Base-by-base conservation (phyloP, 108 stramenopile species). In the Fistulifera solaris region DNA sequence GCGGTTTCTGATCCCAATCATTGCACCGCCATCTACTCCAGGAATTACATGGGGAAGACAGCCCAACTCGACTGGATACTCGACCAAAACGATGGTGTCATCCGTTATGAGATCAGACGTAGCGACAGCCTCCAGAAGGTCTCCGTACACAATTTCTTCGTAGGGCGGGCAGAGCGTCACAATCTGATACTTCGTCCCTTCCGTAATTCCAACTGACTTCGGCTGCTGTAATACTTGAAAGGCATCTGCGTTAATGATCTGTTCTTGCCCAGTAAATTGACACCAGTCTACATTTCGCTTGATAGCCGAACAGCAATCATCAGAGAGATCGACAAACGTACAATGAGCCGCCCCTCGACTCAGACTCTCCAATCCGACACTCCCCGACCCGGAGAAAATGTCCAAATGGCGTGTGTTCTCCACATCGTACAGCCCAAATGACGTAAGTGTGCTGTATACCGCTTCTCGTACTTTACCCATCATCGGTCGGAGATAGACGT, bases 401-500 rank as follows among this genome's bases (percentile, higher is more conserved):
- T 98, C 97, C 60, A 98, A 77, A 60, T 87, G 79, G 8, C 83
- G 70, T 12, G 40, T 67, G n/a, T 64, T 59, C 5, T 44, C 44
- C 27, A 66, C 71, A 44, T 81, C 75, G 65, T 93, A 97, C 51
- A 97, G 45, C 6, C 91, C 95, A 68, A 96, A 91, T 35, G 73
- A 76, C 15, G 64, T 76, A 27, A 97, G 74, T 7, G 94, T 95
- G 38, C 77, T 82, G 70, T 82, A 98, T 5, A 96, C 75, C 27
- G 96, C 95, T 70, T 98, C 96, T 43, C 81, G 59, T 12, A 98
- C 96, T 68, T 96, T 98, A 12, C 93, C 94, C 96, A 98, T 98
- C 96, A 98, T 98, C 45, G 96, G 96, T 27, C 96, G 79, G 35
- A 98, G 66, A 57, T 94, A 93, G n/a, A 96, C 95, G 43, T 75